A percentile compares a stretch with the other conserved stretches of the same genome.
phyloP scores from a whole-genome alignment of 768 basidiomycete genomes.

The Strobilomyces echinocephalus region DNA sequence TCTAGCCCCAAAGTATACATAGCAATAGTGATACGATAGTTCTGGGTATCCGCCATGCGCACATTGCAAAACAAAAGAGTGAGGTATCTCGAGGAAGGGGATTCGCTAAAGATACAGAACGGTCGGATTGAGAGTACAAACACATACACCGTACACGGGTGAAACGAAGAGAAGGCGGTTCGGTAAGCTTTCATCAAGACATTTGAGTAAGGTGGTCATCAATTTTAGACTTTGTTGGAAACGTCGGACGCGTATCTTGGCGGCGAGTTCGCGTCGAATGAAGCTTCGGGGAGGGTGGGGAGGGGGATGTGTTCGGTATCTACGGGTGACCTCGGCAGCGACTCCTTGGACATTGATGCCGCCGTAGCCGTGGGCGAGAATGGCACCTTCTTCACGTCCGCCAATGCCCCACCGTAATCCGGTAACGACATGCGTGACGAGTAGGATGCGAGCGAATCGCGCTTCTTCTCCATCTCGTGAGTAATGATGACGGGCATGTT shows the following conservation, averaged over 20 bases:
- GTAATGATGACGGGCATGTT: constrained; percentile 45
- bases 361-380: constrained; percentile 22
- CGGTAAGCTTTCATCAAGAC: not conserved
- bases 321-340: constrained; percentile 22
- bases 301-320: constrained; percentile 13
- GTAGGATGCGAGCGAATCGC: constrained; percentile 46
- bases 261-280: constrained; percentile 9
- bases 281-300: constrained; percentile 18
- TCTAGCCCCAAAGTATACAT: constrained; percentile 18
- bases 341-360: constrained; percentile 25
- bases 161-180: not conserved
- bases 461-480: constrained; percentile 41
- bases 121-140: constrained; percentile 2
- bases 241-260: constrained; percentile 23
- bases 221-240: constrained; percentile 16
- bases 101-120: constrained; percentile 28
- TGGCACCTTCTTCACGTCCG: constrained; percentile 19
- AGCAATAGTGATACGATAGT: constrained; percentile 19
- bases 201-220: not conserved
- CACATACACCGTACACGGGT: not conserved
- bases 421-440: constrained; percentile 40
- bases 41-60: constrained; percentile 19
- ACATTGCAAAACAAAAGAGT: not conserved
- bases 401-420: constrained; percentile 37
- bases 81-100: not conserved